Evolutionary conservation across 805 yeast genomes (phyloP).

Genomic region (Candida hispaniensis): DNA sequence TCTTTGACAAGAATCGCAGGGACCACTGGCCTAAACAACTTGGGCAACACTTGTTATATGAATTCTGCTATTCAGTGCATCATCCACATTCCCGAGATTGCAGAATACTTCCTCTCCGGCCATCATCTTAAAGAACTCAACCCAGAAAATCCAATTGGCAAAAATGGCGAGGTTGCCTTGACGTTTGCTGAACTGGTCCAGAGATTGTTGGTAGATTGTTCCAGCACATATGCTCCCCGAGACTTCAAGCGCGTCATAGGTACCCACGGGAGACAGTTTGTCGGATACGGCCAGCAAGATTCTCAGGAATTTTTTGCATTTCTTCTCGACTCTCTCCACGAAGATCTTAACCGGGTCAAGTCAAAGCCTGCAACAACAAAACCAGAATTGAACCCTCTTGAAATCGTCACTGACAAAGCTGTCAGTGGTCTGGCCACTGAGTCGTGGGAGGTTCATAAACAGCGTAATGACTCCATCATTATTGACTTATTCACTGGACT

Average conservation of each 20-base stretch:
- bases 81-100: conserved; percentile 68
- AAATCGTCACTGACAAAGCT: conserved; percentile 28
- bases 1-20: conserved; percentile 36
- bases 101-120: conserved; percentile 58
- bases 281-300: conserved; percentile 81
- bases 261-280: conserved; percentile 62
- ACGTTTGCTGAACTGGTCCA: conserved; percentile 64
- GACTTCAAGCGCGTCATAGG: conserved; percentile 75
- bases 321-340: conserved; percentile 80
- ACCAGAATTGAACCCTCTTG: conserved; percentile 48
- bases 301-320: conserved; percentile 88
- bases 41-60: conserved; percentile 93
- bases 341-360: conserved; percentile 74
- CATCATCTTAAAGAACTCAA: conserved; percentile 59
- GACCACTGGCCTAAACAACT: conserved; percentile 49
- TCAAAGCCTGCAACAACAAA: conserved; percentile 82
- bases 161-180: conserved; percentile 67
- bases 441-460: conserved; percentile 72
- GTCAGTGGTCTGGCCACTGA: conserved; percentile 54
- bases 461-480: conserved; percentile 75
- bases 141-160: conserved; percentile 70
- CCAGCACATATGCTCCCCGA: conserved; percentile 44
- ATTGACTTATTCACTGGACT: conserved; percentile 82
- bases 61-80: conserved; percentile 87
- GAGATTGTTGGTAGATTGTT: conserved; percentile 38